These are phyloP conservation scores for Penicillium ochrochloron DNA, from an alignment of 495 filamentous ascomycete genomes.

Conservation along the genomic window DNA sequence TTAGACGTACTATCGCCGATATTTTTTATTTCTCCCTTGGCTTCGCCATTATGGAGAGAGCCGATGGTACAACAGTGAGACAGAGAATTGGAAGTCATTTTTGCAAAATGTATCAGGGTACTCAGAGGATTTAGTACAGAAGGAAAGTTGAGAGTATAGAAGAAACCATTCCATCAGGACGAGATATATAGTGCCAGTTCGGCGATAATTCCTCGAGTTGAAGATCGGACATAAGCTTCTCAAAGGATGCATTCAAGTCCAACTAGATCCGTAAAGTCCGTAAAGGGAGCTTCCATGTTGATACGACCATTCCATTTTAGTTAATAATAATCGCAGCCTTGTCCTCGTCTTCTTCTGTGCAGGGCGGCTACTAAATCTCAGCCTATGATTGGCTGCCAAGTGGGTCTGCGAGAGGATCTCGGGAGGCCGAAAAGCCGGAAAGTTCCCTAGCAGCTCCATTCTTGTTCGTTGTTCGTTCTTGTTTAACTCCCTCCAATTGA, in stretches of 20 bases:
- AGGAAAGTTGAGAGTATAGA: too few relatives aligned
- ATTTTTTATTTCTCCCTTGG: conserved; percentile 26
- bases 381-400: conserved; percentile 27
- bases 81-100: conserved; percentile 17
- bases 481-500: not conserved
- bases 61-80: conserved; percentile 24
- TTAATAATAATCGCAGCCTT: not conserved
- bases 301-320: not conserved
- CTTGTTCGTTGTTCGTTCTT: not conserved
- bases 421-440: conserved; percentile 29
- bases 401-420: conserved; percentile 23
- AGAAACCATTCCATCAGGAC: not conserved
- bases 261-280: conserved; percentile 12
- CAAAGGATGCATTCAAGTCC: not conserved
- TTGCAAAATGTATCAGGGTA: not conserved
- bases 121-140: not conserved
- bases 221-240: not conserved
- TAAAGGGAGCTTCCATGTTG: not conserved
- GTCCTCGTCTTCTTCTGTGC: not conserved
- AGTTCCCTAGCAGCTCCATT: conserved; percentile 23
- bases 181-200: not conserved
- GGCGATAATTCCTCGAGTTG: not conserved
- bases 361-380: conserved; percentile 7
- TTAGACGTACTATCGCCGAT: conserved; percentile 22
- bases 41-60: conserved; percentile 29